Conservation (phyloP, 192 early-diverging fungal species). For the Rhizophagus clarus region DNA sequence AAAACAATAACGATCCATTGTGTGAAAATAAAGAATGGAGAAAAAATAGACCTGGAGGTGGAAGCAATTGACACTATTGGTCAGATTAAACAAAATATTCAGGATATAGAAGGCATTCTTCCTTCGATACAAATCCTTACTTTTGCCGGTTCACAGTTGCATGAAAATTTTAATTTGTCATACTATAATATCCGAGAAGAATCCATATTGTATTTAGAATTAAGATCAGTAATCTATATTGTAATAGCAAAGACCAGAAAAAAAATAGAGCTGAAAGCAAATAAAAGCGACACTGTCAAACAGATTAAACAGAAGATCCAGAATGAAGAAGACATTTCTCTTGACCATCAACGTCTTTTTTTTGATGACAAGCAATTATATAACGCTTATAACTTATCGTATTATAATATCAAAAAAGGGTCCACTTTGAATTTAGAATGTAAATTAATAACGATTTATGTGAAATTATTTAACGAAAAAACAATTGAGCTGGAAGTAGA, state of each 20-base stretch:
- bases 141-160: too few relatives aligned
- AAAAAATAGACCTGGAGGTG: neutral
- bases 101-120: too few relatives aligned
- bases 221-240: too few relatives aligned
- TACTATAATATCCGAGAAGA: too few relatives aligned
- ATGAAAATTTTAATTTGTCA: too few relatives aligned
- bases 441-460: slow-evolving; percentile 33
- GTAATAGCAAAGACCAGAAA: neutral
- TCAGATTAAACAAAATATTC: too few relatives aligned
- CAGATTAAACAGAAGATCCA: slow-evolving; percentile 22
- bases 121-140: too few relatives aligned
- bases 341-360: neutral
- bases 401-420: slow-evolving; percentile 10
- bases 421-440: slow-evolving; percentile 4
- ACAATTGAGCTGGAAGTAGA: slow-evolving; percentile 87
- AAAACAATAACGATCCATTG: too few relatives aligned
- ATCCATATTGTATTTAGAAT: too few relatives aligned
- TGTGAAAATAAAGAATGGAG: too few relatives aligned
- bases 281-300: neutral
- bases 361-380: neutral
- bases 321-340: neutral
- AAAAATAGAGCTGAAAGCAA: slow-evolving; percentile 1
- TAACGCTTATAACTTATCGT: neutral
- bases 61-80: too few relatives aligned
- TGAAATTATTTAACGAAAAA: slow-evolving; percentile 72